Conservation (phyloP, 1,284 basidiomycete genomes). For the Moesziomyces antarcticus region DNA sequence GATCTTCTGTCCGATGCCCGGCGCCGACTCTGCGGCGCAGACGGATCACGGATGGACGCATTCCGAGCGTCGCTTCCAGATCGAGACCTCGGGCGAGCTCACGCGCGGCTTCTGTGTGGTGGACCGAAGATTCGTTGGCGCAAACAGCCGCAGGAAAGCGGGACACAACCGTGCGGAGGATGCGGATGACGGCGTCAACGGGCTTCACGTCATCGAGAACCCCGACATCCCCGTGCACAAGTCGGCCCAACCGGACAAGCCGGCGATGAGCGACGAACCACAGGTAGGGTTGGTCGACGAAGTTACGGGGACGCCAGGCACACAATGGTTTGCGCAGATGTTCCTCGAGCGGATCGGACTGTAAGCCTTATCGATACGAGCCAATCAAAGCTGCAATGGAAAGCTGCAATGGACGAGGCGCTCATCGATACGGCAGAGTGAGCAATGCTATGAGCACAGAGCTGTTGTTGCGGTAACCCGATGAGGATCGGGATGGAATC, state of each 20-base stretch:
- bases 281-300: conserved; percentile 43
- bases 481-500: neutral
- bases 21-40: conserved; percentile 2
- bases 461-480: neutral
- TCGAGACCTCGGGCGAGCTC: conserved; percentile 57
- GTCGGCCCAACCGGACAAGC: neutral
- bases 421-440: too few species aligned
- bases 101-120: conserved; percentile 63
- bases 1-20: conserved; percentile 42
- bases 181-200: conserved; percentile 10
- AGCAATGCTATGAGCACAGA: neutral
- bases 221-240: conserved; percentile 19
- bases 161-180: conserved; percentile 43
- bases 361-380: neutral
- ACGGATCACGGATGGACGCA: conserved; percentile 36
- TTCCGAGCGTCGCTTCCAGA: conserved; percentile 41
- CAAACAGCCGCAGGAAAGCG: conserved; percentile 38
- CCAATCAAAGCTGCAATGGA: too few species aligned
- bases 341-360: conserved; percentile 47
- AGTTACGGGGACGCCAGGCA: conserved; percentile 52
- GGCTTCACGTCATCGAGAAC: conserved; percentile 28
- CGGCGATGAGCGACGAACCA: conserved; percentile 6
- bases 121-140: conserved; percentile 43
- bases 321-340: conserved; percentile 52
- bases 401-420: too few species aligned